Evolutionary conservation across 1,284 basidiomycete genomes (phyloP).

Genomic region (Pseudozyma sp.): DNA sequence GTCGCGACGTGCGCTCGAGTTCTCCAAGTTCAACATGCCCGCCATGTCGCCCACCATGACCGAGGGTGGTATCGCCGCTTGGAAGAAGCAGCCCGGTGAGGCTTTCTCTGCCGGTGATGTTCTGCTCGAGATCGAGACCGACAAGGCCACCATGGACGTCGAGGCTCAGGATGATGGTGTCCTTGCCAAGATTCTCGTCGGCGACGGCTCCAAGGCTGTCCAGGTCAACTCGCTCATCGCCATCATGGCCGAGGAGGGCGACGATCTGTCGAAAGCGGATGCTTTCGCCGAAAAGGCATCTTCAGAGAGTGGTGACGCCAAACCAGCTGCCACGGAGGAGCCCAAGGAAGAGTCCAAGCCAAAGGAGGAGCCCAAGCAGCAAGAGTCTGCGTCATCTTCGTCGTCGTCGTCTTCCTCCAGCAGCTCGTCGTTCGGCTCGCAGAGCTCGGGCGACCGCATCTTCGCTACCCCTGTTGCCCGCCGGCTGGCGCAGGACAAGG

Average conservation of each 20-base stretch:
- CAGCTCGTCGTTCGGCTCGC: constrained; percentile 47
- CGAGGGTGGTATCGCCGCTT: constrained; percentile 94
- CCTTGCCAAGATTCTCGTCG: constrained; percentile 69
- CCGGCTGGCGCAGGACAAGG: constrained; percentile 94
- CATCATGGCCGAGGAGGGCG: constrained; percentile 70
- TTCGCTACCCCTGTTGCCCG: constrained; percentile 95
- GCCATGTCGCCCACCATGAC: constrained; percentile 99
- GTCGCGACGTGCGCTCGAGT: constrained; percentile 49
- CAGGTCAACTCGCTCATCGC: constrained; percentile 69
- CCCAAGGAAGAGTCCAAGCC: constrained; percentile 52
- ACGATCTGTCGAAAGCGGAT: constrained; percentile 74
- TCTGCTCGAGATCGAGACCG: constrained; percentile 83
- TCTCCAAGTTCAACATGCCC: constrained; percentile 88
- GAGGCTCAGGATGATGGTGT: constrained; percentile 71
- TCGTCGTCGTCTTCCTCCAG: constrained; percentile 29
- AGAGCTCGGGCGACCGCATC: constrained; percentile 72
- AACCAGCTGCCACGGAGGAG: constrained; percentile 64
- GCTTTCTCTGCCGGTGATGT: constrained; percentile 90
- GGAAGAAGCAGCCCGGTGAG: constrained; percentile 98
- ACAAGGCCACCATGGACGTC: constrained; percentile 70
- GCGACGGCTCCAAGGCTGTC: constrained; percentile 66
- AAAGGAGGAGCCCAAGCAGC: constrained; percentile 54
- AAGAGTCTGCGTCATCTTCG: constrained; percentile 40
- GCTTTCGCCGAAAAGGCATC: constrained; percentile 77
- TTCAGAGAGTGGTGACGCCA: constrained; percentile 56